Conservation (phyloP, 208 protist species). For the Angomonas desouzai region DNA sequence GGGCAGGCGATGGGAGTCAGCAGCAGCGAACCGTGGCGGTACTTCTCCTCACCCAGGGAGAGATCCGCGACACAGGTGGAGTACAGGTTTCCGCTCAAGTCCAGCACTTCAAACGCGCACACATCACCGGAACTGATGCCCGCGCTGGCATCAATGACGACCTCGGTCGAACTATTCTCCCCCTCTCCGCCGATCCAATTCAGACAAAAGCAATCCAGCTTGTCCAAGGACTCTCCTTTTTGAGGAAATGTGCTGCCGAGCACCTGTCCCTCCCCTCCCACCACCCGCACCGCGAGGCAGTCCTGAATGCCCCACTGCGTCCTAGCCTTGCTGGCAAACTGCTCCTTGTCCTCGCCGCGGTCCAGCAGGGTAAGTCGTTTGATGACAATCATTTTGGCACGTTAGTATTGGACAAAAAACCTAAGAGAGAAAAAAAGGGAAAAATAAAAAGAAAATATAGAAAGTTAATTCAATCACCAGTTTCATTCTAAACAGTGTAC, state of each 20-base stretch:
- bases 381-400: constrained; percentile 33
- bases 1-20: constrained; percentile 1
- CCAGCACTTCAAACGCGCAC: constrained; percentile 17
- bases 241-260: constrained; percentile 51
- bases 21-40: not conserved
- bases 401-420: constrained; percentile 10
- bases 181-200: constrained; percentile 53
- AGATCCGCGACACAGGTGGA: constrained; percentile 13
- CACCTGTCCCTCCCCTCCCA: constrained; percentile 20
- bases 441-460: no score
- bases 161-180: constrained; percentile 60
- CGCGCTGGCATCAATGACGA: constrained; percentile 44
- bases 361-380: constrained; percentile 44
- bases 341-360: constrained; percentile 28
- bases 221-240: constrained; percentile 11
- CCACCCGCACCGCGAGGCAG: constrained; percentile 41
- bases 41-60: not conserved
- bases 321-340: constrained; percentile 32
- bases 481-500: no score
- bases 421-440: not conserved
- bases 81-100: constrained; percentile 14
- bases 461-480: no score
- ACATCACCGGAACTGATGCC: not conserved
- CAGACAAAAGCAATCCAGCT: constrained; percentile 57
- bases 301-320: constrained; percentile 38